Percentiles rank a stretch among this genome's conserved stretches.
Evolutionary conservation across 202 grass and related monocot genomes (phyloP).

Genomic region (Cymbopogon flexuosus): DNA sequence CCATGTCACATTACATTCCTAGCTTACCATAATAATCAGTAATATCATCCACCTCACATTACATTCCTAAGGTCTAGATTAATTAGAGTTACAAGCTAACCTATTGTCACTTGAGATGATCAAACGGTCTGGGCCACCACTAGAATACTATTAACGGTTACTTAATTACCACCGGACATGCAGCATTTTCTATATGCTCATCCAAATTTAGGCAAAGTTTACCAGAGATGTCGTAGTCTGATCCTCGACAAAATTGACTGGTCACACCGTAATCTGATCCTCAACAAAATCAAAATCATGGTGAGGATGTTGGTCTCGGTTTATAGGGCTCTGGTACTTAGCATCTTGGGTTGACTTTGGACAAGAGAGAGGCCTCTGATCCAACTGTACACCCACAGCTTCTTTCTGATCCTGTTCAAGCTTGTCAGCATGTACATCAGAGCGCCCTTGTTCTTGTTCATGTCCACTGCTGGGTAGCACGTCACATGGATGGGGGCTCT

Average conservation of each 20-base stretch:
- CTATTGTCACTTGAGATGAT: not conserved
- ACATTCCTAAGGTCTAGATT: not conserved
- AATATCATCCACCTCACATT: not conserved
- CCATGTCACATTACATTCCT: not conserved
- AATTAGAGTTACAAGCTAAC: not conserved
- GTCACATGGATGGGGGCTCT: slow-evolving; percentile 23
- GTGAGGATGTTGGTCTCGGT: not conserved
- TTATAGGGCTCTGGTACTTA: slow-evolving; percentile 11
- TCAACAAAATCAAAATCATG: slow-evolving; percentile 27
- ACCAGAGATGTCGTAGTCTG: not conserved
- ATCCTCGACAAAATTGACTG: not conserved
- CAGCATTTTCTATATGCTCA: not conserved
- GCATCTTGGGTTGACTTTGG: slow-evolving; percentile 37
- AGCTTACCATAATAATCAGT: not conserved
- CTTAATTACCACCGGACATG: not conserved
- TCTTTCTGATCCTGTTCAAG: not conserved
- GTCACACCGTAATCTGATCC: slow-evolving; percentile 15
- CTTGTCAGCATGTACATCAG: not conserved
- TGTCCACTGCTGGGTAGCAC: slow-evolving; percentile 28
- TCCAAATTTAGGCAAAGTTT: not conserved
- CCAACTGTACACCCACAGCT: slow-evolving; percentile 9
- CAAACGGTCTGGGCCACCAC: not conserved
- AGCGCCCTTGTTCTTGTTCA: slow-evolving; percentile 5
- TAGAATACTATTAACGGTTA: not conserved
- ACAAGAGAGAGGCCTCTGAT: slow-evolving; percentile 20